These are phyloP conservation scores for Parathielavia appendiculata DNA, from an alignment of 495 filamentous ascomycete genomes.

Conservation along the genomic window DNA sequence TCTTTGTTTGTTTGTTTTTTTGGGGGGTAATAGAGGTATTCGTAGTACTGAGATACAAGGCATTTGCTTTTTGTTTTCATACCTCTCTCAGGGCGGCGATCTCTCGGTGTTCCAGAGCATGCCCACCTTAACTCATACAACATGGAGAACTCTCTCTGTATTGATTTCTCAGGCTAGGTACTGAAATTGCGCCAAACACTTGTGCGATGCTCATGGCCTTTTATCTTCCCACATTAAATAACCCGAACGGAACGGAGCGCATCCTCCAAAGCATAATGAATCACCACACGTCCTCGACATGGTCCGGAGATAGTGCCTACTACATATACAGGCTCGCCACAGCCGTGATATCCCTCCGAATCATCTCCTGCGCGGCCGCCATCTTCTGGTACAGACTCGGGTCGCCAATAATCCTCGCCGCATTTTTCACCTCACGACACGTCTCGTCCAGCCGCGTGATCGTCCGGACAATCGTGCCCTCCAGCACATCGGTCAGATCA, in stretches of 20 bases:
- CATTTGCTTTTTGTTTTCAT: neutral
- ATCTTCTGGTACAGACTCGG: constrained; percentile 91
- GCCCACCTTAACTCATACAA: too few species aligned
- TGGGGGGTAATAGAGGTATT: too few species aligned
- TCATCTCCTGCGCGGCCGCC: constrained; percentile 92
- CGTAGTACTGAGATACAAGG: neutral
- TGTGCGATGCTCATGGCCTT: constrained; percentile 6
- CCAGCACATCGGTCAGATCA: constrained; percentile 90
- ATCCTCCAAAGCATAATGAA: neutral
- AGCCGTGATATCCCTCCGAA: constrained; percentile 90
- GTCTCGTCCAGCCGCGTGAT: constrained; percentile 93
- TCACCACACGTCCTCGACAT: neutral
- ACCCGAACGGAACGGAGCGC: neutral
- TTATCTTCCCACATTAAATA: neutral
- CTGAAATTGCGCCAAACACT: neutral
- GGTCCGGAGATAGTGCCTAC: neutral
- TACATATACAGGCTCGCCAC: constrained; percentile 82
- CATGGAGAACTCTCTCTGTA: neutral
- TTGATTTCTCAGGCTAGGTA: neutral
- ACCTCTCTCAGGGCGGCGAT: neutral
- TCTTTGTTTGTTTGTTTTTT: too few species aligned
- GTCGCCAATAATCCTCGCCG: constrained; percentile 93
- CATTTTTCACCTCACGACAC: constrained; percentile 95
- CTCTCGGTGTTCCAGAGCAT: too few species aligned
- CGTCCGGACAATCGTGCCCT: constrained; percentile 91